Percentiles rank a stretch among this genome's conserved stretches.
phyloP scores from a whole-genome alignment of 164 flowering plant species.

The Liquidambar formosana region DNA sequence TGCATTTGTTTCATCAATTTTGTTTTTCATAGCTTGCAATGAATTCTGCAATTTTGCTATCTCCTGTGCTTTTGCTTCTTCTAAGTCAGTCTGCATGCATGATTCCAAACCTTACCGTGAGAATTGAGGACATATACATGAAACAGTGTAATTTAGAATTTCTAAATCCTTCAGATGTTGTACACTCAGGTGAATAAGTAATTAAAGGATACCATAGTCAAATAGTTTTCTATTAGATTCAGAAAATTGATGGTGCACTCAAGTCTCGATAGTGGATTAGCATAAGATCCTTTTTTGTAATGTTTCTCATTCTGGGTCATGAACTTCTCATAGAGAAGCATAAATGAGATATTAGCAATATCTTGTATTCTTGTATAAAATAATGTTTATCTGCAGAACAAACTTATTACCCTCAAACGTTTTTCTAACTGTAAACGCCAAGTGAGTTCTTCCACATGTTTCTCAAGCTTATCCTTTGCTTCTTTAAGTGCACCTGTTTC shows the following conservation, averaged over 20 bases:
- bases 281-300: neutral
- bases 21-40: constrained; percentile 43
- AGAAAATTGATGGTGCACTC: neutral
- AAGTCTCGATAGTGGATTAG: neutral
- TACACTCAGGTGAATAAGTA: neutral
- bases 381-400: constrained; percentile 1
- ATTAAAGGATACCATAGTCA: neutral
- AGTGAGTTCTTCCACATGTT: constrained; percentile 85
- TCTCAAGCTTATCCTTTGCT: constrained; percentile 93
- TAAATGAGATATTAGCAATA: too few species aligned
- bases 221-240: neutral
- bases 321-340: constrained; percentile 1
- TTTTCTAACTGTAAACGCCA: constrained; percentile 90
- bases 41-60: constrained; percentile 33
- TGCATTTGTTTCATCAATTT: constrained; percentile 50
- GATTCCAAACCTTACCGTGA: constrained; percentile 8
- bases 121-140: constrained; percentile 8
- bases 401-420: constrained; percentile 66
- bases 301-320: neutral
- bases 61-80: constrained; percentile 54
- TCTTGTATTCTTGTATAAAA: neutral
- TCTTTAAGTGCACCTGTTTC: constrained; percentile 96
- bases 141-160: neutral
- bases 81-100: constrained; percentile 48
- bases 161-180: neutral